Percentiles rank a stretch among this genome's conserved stretches.
phyloP scores from a whole-genome alignment of 805 yeast species.

The Kockiozyma suomiensis region DNA sequence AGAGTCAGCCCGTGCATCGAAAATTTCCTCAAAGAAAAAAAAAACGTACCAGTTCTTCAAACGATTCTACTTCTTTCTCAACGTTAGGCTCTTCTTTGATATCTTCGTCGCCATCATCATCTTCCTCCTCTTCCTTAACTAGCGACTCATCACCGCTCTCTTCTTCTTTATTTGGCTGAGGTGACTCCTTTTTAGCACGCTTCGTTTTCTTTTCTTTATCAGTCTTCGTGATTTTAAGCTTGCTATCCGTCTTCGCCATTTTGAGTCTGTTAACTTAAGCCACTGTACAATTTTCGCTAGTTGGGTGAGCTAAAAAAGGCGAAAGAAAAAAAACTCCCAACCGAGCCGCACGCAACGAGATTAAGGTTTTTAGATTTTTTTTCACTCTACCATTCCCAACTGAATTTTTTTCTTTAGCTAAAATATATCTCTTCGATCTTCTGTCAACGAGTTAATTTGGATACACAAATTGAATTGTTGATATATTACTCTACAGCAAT shows the following conservation, averaged over 20 bases:
- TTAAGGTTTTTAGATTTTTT: background rate
- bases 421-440: background rate
- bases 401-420: background rate
- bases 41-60: conserved; percentile 34
- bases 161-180: conserved; percentile 4
- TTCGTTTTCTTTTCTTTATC: conserved; percentile 2
- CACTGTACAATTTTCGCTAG: too few relatives aligned
- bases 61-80: conserved; percentile 34
- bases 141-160: background rate
- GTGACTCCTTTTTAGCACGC: conserved; percentile 20
- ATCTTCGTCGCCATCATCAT: conserved; percentile 36
- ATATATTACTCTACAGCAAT: too few relatives aligned
- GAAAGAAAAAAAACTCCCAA: conserved; percentile 12
- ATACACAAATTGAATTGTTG: background rate
- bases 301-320: background rate
- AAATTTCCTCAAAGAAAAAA: background rate
- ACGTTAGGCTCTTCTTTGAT: conserved; percentile 25
- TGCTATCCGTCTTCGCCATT: background rate
- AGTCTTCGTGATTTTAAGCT: background rate
- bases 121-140: background rate
- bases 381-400: background rate
- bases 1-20: background rate
- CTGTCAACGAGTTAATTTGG: background rate
- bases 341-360: background rate
- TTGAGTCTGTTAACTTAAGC: background rate